phyloP scores from a whole-genome alignment of 2,329 filamentous ascomycete genomes.

The Calonectria pauciramosa region DNA sequence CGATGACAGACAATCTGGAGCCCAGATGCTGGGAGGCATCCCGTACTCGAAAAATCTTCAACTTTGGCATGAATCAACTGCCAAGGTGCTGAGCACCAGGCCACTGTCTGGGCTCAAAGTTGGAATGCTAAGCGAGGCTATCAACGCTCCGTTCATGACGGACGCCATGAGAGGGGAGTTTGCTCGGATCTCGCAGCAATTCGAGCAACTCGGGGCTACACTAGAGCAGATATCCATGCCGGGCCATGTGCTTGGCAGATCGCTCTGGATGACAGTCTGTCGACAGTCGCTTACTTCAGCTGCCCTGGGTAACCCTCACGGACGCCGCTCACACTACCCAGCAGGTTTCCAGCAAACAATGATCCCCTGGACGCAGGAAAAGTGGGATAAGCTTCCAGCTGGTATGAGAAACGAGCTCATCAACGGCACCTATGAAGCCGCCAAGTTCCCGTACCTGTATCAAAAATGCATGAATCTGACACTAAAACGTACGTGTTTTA shows the following conservation, averaged over 20 bases:
- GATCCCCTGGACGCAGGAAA: neutral
- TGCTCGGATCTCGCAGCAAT: neutral
- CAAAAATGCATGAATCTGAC: conserved; percentile 15
- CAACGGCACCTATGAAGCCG: conserved; percentile 1
- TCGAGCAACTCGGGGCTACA: neutral
- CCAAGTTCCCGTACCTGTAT: neutral
- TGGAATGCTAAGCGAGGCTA: neutral
- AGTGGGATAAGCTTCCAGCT: neutral
- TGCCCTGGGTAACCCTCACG: neutral
- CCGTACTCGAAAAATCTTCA: neutral
- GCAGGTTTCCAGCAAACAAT: neutral
- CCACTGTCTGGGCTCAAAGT: neutral
- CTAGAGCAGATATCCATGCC: neutral
- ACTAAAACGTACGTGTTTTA: neutral
- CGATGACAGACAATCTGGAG: neutral
- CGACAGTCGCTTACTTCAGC: neutral
- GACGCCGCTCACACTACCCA: neutral
- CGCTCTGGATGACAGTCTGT: conserved; percentile 5
- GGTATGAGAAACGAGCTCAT: conserved; percentile 5
- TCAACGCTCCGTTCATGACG: conserved; percentile 1
- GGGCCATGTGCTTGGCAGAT: neutral
- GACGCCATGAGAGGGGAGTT: neutral
- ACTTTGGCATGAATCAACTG: neutral
- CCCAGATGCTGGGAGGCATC: neutral
- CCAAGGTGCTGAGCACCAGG: neutral